These are phyloP conservation scores for Melaleuca quinquenervia DNA, from an alignment of 345 rosid genomes.

Conservation along the genomic window DNA sequence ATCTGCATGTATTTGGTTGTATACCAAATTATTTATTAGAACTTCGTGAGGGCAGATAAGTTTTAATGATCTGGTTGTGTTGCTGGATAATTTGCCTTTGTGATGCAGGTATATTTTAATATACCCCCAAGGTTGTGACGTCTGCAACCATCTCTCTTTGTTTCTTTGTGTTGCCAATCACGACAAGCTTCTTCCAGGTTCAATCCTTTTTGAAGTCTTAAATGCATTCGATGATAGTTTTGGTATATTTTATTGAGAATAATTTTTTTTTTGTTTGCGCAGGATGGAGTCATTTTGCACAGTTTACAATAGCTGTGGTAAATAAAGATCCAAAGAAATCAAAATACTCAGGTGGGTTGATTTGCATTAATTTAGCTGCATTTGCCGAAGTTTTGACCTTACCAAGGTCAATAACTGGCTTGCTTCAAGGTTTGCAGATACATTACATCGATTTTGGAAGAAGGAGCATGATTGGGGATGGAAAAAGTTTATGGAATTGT, in stretches of 20 bases:
- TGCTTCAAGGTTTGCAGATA: conserved; percentile 39
- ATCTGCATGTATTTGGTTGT: background rate
- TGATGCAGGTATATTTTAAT: conserved; percentile 74
- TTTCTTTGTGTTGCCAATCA: conserved; percentile 88
- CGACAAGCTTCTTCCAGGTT: conserved; percentile 96
- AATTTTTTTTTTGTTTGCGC: conserved; percentile 6
- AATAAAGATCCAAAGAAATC: conserved; percentile 89
- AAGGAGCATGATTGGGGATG: conserved; percentile 98
- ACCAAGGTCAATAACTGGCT: background rate
- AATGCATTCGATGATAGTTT: background rate
- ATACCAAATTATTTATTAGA: background rate
- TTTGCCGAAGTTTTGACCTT: background rate
- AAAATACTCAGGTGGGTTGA: conserved; percentile 65
- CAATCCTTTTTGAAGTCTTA: background rate
- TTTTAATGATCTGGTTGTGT: background rate
- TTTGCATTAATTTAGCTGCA: background rate
- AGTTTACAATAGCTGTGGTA: conserved; percentile 86
- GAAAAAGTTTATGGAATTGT: conserved; percentile 90
- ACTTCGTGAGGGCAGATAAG: background rate
- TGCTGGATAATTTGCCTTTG: background rate
- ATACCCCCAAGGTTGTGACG: conserved; percentile 91
- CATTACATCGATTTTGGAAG: conserved; percentile 85
- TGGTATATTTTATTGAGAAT: background rate
- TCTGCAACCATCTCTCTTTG: conserved; percentile 81
- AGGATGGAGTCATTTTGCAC: conserved; percentile 99